phyloP scores from a whole-genome alignment of 2,329 filamentous ascomycete genomes.

The Neopestalotiopsis sp. region DNA sequence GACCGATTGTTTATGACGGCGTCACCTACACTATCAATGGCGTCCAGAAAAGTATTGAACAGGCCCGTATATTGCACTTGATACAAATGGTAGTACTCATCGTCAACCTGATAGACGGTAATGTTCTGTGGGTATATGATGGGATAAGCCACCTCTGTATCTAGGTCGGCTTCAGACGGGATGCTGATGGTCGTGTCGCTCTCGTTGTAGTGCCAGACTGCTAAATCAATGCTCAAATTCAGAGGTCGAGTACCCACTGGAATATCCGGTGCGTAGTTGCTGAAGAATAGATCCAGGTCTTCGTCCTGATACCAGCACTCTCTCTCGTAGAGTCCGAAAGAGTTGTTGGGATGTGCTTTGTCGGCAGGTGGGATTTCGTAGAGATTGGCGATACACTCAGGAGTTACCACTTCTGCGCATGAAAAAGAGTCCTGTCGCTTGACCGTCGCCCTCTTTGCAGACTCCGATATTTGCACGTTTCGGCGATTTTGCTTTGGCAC shows the following conservation, averaged over 20 bases:
- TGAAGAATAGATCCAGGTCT: conserved; percentile 44
- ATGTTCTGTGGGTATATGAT: conserved; percentile 57
- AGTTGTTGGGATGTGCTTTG: conserved; percentile 38
- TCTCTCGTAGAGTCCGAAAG: conserved; percentile 47
- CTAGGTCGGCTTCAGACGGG: conserved; percentile 47
- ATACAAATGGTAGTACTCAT: conserved; percentile 41
- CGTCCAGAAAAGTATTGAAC: conserved; percentile 49
- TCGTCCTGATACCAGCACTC: conserved; percentile 25
- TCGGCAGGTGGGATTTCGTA: conserved; percentile 43
- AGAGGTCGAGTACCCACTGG: conserved; percentile 42
- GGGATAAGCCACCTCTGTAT: conserved; percentile 52
- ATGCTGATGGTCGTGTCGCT: conserved; percentile 8
- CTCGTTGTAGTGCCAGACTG: conserved; percentile 18
- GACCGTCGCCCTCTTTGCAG: background rate
- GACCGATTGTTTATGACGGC: background rate
- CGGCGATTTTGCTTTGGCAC: background rate
- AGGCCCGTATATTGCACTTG: conserved; percentile 29
- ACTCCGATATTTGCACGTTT: background rate
- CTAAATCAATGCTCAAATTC: conserved; percentile 20
- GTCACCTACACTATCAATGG: conserved; percentile 40
- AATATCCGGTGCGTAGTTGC: conserved; percentile 31
- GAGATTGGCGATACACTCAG: conserved; percentile 24
- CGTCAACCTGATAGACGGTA: conserved; percentile 52
- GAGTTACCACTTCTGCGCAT: conserved; percentile 15
- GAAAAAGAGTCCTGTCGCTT: background rate